These are phyloP conservation scores for Nicotiana knightiana DNA, from an alignment of 257 asterid genomes.

Conservation along the genomic window DNA sequence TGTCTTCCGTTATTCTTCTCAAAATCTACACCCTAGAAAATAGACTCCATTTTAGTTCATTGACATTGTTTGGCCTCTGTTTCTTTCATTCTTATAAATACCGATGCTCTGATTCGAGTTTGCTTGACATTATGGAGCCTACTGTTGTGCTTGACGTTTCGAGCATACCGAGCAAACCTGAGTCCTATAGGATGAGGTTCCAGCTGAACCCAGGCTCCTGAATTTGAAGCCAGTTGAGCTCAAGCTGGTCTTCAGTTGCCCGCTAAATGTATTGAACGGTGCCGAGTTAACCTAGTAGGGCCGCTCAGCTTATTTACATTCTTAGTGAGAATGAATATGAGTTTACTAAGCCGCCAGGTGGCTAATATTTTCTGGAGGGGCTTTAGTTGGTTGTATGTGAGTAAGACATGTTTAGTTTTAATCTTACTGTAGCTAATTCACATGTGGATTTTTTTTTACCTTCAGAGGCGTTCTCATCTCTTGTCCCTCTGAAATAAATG, in stretches of 20 bases:
- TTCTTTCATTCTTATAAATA: neutral
- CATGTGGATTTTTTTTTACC: neutral
- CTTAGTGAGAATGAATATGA: neutral
- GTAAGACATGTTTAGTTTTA: too few species aligned
- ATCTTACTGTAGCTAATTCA: neutral
- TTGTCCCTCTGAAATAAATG: neutral
- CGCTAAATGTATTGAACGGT: neutral
- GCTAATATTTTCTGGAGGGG: neutral
- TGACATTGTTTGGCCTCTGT: neutral
- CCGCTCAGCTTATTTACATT: neutral
- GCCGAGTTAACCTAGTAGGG: neutral
- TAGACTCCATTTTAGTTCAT: neutral
- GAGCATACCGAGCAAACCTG: neutral
- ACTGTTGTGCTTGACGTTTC: neutral
- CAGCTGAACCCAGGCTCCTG: neutral
- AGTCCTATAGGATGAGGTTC: neutral
- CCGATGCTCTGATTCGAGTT: neutral
- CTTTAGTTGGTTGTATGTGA: too few species aligned
- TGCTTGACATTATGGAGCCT: neutral
- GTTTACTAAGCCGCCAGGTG: neutral
- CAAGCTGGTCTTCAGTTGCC: neutral
- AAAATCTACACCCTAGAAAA: neutral
- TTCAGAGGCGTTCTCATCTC: slow-evolving; percentile 3
- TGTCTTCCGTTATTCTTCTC: neutral
- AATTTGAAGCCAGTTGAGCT: neutral